A percentile compares a stretch with the other conserved stretches of the same genome.
phyloP scores from a whole-genome alignment of 2,329 filamentous ascomycete genomes.

The Hymenoscyphus linearis region DNA sequence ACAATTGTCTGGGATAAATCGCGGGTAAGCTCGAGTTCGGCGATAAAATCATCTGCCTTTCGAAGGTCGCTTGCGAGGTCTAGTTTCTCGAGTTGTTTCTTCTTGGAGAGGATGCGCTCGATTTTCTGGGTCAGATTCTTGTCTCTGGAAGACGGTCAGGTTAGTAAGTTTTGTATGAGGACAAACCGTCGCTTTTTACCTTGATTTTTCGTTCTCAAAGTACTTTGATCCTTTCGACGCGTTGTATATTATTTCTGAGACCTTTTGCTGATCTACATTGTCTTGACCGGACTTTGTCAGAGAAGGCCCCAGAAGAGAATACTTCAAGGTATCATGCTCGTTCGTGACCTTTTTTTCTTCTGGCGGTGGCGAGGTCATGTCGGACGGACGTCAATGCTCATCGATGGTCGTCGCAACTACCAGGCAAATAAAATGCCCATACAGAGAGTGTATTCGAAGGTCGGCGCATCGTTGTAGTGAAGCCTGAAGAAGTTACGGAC shows the following conservation, averaged over 20 bases:
- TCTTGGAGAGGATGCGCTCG: conserved; percentile 68
- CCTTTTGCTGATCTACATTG: conserved; percentile 84
- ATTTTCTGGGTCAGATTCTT: conserved; percentile 82
- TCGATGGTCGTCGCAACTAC: background rate
- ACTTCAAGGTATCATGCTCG: conserved; percentile 68
- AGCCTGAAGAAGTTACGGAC: background rate
- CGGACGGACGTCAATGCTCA: conserved; percentile 3
- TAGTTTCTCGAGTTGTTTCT: conserved; percentile 66
- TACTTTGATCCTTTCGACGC: conserved; percentile 95
- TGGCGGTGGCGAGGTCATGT: conserved; percentile 18
- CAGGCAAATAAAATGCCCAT: background rate
- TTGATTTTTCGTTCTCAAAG: conserved; percentile 83
- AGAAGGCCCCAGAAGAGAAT: conserved; percentile 83
- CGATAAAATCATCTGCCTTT: conserved; percentile 74
- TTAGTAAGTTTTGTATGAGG: background rate
- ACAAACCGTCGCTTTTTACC: conserved; percentile 62
- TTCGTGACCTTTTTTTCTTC: conserved; percentile 15
- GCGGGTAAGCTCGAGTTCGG: conserved; percentile 69
- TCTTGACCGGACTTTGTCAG: conserved; percentile 92
- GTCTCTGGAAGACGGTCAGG: conserved; percentile 48
- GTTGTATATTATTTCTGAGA: conserved; percentile 95
- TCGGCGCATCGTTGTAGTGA: background rate
- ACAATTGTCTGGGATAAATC: conserved; percentile 83
- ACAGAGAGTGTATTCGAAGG: background rate
- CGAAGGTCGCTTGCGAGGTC: conserved; percentile 70